phyloP scores from a whole-genome alignment of 495 filamentous ascomycete species.

The Neurospora sp. region DNA sequence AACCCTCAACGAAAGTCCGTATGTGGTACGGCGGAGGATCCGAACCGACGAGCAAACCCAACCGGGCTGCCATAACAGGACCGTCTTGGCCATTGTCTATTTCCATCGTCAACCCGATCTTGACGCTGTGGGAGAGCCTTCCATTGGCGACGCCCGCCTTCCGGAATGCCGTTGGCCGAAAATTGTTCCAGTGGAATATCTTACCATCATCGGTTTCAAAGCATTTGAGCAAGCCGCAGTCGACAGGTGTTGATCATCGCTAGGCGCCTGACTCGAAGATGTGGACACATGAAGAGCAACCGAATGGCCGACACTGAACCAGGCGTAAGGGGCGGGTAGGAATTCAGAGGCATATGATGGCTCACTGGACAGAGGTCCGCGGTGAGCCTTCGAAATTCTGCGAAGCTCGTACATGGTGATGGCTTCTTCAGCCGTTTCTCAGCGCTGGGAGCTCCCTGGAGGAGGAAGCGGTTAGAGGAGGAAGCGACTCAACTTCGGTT shows the following conservation, averaged over 20 bases:
- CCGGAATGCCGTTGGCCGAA: not conserved
- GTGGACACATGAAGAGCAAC: not conserved
- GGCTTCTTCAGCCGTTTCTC: not conserved
- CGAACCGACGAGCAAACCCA: not conserved
- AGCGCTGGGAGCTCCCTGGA: not conserved
- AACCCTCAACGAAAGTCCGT: not conserved
- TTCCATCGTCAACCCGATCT: not conserved
- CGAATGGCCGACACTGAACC: not conserved
- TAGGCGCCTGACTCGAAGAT: not conserved
- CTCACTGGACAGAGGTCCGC: not conserved
- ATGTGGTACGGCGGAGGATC: not conserved
- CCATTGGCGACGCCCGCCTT: not conserved
- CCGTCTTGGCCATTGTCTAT: not conserved
- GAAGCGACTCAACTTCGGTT: not conserved
- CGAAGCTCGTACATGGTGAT: not conserved
- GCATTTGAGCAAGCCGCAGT: not conserved
- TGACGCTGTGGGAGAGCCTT: not conserved
- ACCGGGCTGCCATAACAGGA: not conserved
- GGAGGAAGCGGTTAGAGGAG: not conserved
- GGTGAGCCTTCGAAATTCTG: not conserved
- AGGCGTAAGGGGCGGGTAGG: not conserved
- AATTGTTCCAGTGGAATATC: not conserved
- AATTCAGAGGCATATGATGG: not conserved
- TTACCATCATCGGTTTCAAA: not conserved
- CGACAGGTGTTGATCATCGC: not conserved